Conservation (phyloP, 2,329 filamentous ascomycete genomes). For the Alternaria postmessia region DNA sequence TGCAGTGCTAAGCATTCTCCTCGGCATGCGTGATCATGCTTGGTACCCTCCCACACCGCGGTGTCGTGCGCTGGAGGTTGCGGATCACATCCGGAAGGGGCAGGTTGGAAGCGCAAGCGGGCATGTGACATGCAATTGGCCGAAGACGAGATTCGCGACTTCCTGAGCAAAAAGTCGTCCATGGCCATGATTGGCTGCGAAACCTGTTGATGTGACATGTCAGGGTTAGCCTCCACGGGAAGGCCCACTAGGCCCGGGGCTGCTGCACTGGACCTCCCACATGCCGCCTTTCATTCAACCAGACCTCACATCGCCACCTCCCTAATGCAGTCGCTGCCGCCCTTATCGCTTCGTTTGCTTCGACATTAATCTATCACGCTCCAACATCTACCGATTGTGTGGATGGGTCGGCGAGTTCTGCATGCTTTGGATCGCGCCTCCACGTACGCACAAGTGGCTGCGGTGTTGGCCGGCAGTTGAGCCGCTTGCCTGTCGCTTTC, state of each 20-base stretch:
- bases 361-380: slow-evolving; percentile 1
- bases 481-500: not conserved
- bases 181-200: not conserved
- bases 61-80: slow-evolving; percentile 2
- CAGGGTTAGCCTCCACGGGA: slow-evolving; percentile 6
- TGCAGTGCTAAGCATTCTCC: slow-evolving; percentile 15
- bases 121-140: slow-evolving; percentile 14
- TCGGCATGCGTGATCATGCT: slow-evolving; percentile 19
- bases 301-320: slow-evolving; percentile 27
- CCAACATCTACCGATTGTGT: not conserved
- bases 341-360: not conserved
- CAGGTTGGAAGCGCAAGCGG: slow-evolving; percentile 20
- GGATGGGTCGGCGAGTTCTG: not conserved
- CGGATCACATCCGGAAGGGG: slow-evolving; percentile 16
- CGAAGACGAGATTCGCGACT: slow-evolving; percentile 6
- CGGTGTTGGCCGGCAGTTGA: not conserved
- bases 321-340: slow-evolving; percentile 23
- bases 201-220: not conserved
- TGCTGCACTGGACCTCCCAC: not conserved
- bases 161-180: not conserved
- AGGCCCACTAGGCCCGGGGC: slow-evolving; percentile 10
- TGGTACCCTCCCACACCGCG: slow-evolving; percentile 10
- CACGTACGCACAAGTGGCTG: not conserved
- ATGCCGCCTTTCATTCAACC: not conserved
- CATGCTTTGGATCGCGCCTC: not conserved